A percentile compares a stretch with the other conserved stretches of the same genome.
Conservation (phyloP, 1,284 basidiomycete genomes). For the Ustilago bromivora region DNA sequence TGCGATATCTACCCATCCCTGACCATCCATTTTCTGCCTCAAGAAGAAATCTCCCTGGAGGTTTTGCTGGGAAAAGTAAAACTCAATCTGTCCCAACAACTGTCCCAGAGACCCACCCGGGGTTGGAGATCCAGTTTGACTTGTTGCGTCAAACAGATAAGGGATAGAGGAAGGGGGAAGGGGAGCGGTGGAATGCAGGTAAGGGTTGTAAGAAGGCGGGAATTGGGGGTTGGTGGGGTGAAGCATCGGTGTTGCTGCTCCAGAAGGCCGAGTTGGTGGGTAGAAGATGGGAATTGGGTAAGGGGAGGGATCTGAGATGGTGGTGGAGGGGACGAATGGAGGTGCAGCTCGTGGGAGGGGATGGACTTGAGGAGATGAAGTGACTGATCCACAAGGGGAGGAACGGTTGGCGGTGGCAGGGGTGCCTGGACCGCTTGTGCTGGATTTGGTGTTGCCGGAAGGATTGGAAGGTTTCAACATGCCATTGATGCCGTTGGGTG, state of each 20-base stretch:
- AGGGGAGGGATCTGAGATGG: background rate
- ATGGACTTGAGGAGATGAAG: conserved; percentile 23
- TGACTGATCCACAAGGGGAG: conserved; percentile 24
- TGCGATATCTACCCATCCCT: conserved; percentile 61
- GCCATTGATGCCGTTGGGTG: background rate
- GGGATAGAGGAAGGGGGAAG: background rate
- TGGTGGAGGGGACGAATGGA: background rate
- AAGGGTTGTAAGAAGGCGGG: background rate
- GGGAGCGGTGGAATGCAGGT: background rate
- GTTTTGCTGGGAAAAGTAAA: conserved; percentile 66
- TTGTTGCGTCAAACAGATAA: conserved; percentile 1
- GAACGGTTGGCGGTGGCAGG: conserved; percentile 16
- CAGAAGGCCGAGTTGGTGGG: conserved; percentile 6
- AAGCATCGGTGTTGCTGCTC: conserved; percentile 24
- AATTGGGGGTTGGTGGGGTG: background rate
- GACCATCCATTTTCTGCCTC: conserved; percentile 58
- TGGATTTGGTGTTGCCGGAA: background rate
- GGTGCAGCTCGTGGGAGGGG: conserved; percentile 6
- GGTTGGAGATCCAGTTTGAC: background rate
- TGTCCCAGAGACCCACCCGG: conserved; percentile 17
- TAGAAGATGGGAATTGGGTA: conserved; percentile 6
- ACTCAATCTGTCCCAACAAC: conserved; percentile 64
- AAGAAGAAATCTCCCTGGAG: conserved; percentile 63
- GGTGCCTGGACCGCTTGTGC: conserved; percentile 6
- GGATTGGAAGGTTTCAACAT: conserved; percentile 1